These are phyloP conservation scores for Oryza glaberrima DNA, from an alignment of 176 grass and related monocot genomes.

Conservation along the genomic window DNA sequence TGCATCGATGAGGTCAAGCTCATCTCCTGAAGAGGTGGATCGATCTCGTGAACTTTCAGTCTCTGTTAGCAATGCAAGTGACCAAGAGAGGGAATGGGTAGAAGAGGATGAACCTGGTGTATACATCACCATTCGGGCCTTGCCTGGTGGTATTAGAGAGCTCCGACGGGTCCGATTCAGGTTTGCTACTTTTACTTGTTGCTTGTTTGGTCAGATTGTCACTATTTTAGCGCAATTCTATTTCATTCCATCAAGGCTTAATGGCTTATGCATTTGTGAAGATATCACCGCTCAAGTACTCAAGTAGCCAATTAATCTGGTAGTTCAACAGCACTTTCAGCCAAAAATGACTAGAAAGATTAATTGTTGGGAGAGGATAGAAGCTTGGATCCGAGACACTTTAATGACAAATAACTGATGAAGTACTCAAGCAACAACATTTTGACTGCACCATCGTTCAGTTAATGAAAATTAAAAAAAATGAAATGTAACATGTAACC, in stretches of 20 bases:
- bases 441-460: background rate
- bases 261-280: background rate
- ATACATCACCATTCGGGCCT: slow-evolving; percentile 73
- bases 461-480: background rate
- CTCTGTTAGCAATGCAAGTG: slow-evolving; percentile 79
- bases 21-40: slow-evolving; percentile 69
- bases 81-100: slow-evolving; percentile 80
- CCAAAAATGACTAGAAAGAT: background rate
- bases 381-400: background rate
- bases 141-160: slow-evolving; percentile 77
- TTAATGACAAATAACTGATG: background rate
- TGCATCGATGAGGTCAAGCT: slow-evolving; percentile 75
- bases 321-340: background rate
- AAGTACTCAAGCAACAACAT: background rate
- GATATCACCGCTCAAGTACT: background rate
- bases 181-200: slow-evolving; percentile 44
- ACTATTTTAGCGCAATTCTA: background rate
- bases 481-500: slow-evolving; percentile 14
- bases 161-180: slow-evolving; percentile 81
- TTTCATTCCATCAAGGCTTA: background rate
- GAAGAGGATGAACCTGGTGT: slow-evolving; percentile 89
- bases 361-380: background rate
- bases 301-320: background rate
- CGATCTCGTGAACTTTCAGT: slow-evolving; percentile 63
- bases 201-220: background rate